phyloP scores from a whole-genome alignment of 176 grass and related monocot genomes.

The Elaeis guineensis region DNA sequence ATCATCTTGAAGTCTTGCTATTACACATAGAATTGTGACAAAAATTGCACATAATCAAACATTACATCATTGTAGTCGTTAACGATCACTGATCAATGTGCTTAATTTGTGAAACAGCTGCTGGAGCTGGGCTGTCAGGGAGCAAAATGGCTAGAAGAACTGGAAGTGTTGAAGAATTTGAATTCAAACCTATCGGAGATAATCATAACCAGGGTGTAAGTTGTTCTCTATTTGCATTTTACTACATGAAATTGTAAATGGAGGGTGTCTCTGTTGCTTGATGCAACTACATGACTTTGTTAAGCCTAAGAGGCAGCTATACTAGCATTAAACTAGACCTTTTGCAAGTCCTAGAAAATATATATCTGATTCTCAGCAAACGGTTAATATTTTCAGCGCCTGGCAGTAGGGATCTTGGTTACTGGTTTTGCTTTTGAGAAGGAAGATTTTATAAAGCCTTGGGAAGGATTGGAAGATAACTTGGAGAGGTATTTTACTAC shows the following conservation, averaged over 20 bases:
- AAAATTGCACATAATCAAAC: too few relatives aligned
- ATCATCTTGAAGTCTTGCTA: too few relatives aligned
- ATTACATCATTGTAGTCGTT: too few relatives aligned
- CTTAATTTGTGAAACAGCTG: constrained; percentile 50
- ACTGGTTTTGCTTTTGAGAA: constrained; percentile 72
- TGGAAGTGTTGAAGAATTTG: constrained; percentile 78
- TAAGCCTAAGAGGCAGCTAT: not conserved
- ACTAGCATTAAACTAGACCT: not conserved
- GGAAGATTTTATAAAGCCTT: constrained; percentile 76
- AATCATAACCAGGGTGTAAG: constrained; percentile 97
- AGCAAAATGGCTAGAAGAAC: constrained; percentile 94
- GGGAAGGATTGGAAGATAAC: constrained; percentile 81
- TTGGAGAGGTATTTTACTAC: constrained; percentile 56
- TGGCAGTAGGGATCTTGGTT: constrained; percentile 72
- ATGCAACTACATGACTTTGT: constrained; percentile 8
- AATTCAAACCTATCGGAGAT: constrained; percentile 72
- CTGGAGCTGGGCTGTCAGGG: constrained; percentile 95
- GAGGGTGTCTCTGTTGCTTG: constrained; percentile 10
- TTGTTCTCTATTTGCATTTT: constrained; percentile 22
- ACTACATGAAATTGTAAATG: not conserved
- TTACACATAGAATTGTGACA: too few relatives aligned
- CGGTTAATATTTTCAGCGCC: constrained; percentile 34
- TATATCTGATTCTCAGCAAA: too few relatives aligned
- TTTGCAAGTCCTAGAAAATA: not conserved
- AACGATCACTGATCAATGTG: constrained; percentile 14